Base-by-base conservation (phyloP, 1,284 basidiomycete genomes). In the Trametes versicolor region DNA sequence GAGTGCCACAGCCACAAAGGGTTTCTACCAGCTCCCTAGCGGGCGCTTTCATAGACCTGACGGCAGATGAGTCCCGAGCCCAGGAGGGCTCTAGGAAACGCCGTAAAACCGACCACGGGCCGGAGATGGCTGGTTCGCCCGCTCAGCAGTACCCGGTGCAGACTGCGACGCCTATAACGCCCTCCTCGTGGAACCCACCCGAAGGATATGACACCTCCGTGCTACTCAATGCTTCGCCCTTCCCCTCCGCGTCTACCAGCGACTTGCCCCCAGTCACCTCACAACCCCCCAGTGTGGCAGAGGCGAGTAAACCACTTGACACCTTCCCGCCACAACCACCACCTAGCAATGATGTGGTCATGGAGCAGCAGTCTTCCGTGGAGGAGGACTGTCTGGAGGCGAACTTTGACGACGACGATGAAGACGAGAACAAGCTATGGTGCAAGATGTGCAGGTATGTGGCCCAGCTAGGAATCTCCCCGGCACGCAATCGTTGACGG, bases 391-490 rank as follows among this genome's bases (percentile, higher is more conserved):
- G 85, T 64, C 73, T 88, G n/a, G 72, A 75, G 32, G 73, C 77
- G 39, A 75, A 87, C 49, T 84, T 85, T 52, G 63, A 63, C 3
- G 82, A 81, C 39, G 76, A 77, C 39, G 82, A 82, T 17, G 78
- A 77, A 8, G 76, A 78, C 55, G 74, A 79, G 34, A 73, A 72
- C 17, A 75, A 80, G 55, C 60, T 67, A 15, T 70, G 60, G 60
- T 88, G 87, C 65, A 75, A 73, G 61, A 75, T 87, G 58, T 89
- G 87, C 81, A 69, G 76, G 87, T 87, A 63, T 72, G 87, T 80
- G 41, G 19, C 15, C 32, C 10, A 10, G n/a, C 25, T 43, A 25
- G 36, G 13, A 12, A 12, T 32, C 12, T 15, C 29, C 3, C 29
- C n/a, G 27, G 5, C 27, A 25, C 21, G 32, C n/a, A n/a, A 15